Conservation (phyloP, 139 green algal genomes). For the Chlamydomonas urium region DNA sequence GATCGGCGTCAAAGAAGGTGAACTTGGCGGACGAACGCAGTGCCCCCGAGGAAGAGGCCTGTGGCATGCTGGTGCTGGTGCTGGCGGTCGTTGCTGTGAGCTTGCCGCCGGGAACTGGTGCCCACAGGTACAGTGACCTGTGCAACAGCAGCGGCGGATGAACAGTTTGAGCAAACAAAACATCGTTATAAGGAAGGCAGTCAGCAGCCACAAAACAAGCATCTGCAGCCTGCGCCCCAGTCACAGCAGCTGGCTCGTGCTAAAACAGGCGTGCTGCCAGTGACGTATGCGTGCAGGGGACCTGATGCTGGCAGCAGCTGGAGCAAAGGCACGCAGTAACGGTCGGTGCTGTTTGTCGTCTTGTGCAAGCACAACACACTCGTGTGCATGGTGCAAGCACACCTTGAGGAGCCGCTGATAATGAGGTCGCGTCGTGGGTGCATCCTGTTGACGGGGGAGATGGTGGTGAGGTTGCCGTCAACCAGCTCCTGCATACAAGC, state of each 20-base stretch:
- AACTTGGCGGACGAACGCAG: not conserved
- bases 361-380: not conserved
- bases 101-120: not conserved
- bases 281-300: too few relatives aligned
- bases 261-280: too few relatives aligned
- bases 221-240: not conserved
- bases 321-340: not conserved
- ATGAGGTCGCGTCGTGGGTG: conserved; percentile 75
- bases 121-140: conserved; percentile 11
- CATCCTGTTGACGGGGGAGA: conserved; percentile 78
- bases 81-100: not conserved
- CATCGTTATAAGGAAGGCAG: not conserved
- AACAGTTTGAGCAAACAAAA: not conserved
- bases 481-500: conserved; percentile 33
- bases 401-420: conserved; percentile 46
- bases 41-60: not conserved
- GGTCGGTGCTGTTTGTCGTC: not conserved
- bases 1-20: conserved; percentile 7
- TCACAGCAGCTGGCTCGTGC: too few relatives aligned
- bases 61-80: not conserved
- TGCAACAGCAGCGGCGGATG: not conserved
- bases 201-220: not conserved
- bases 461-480: conserved; percentile 80
- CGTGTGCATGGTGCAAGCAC: not conserved
- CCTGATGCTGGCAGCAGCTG: too few relatives aligned